Conservation (phyloP, 768 basidiomycete species). For the Epithele typhae region DNA sequence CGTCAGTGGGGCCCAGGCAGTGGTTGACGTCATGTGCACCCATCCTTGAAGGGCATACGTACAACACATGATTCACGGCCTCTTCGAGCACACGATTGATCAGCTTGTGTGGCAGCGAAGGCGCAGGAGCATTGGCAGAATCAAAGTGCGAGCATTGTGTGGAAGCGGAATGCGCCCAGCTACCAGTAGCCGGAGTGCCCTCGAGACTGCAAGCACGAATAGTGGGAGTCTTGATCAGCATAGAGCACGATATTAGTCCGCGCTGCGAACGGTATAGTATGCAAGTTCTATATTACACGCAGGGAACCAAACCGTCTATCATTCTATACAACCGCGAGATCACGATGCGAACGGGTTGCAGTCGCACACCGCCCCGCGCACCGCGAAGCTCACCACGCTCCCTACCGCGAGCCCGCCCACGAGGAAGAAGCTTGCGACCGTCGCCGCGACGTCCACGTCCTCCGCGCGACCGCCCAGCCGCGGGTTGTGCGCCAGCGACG, state of each 20-base stretch:
- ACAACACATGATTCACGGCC: too few relatives aligned
- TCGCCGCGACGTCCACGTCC: slow-evolving; percentile 84
- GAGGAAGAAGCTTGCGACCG: slow-evolving; percentile 72
- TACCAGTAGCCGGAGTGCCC: too few relatives aligned
- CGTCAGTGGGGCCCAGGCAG: too few relatives aligned
- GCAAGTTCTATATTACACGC: slow-evolving; percentile 1
- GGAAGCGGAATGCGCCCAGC: too few relatives aligned
- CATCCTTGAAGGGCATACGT: too few relatives aligned
- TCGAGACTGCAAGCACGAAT: too few relatives aligned
- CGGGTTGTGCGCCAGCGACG: slow-evolving; percentile 78
- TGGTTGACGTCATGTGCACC: too few relatives aligned
- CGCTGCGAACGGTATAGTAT: neutral
- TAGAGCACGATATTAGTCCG: neutral
- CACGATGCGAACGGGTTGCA: slow-evolving; percentile 64
- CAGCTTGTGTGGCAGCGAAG: too few relatives aligned
- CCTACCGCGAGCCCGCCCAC: slow-evolving; percentile 74
- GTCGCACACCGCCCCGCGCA: slow-evolving; percentile 59
- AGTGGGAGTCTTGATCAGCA: too few relatives aligned
- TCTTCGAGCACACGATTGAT: too few relatives aligned
- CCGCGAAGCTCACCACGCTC: slow-evolving; percentile 77
- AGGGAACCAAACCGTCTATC: neutral
- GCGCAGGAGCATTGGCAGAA: too few relatives aligned
- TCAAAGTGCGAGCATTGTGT: too few relatives aligned
- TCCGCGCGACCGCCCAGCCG: slow-evolving; percentile 61
- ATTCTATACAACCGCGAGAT: neutral